phyloP scores from a whole-genome alignment of 176 grass and related monocot species.

The Oryza officinalis region DNA sequence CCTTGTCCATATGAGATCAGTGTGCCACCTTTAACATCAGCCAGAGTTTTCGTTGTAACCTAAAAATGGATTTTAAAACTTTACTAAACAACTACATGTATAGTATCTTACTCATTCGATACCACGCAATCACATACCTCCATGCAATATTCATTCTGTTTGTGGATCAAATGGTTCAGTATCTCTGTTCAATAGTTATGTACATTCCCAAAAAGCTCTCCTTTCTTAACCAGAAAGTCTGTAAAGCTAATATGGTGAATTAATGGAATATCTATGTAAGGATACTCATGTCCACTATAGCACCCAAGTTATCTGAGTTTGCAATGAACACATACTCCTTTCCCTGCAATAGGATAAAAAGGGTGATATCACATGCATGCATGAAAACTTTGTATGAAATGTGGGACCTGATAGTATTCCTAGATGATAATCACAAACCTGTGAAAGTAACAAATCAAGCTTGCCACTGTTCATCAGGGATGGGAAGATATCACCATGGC shows the following conservation, averaged over 20 bases:
- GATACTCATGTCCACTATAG: conserved; percentile 92
- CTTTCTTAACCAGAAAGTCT: conserved; percentile 7
- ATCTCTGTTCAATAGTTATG: conserved; percentile 79
- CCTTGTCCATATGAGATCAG: conserved; percentile 87
- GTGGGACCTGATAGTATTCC: not conserved
- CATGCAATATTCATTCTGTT: conserved; percentile 93
- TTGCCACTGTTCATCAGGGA: conserved; percentile 87
- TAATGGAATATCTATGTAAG: conserved; percentile 36
- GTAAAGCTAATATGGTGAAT: conserved; percentile 11
- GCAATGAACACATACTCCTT: conserved; percentile 96
- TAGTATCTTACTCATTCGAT: conserved; percentile 1
- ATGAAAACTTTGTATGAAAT: conserved; percentile 7
- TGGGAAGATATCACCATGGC: conserved; percentile 96
- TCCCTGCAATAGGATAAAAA: conserved; percentile 49
- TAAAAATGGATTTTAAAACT: conserved; percentile 38
- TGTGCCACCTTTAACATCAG: conserved; percentile 97
- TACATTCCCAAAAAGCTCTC: conserved; percentile 4
- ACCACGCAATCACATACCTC: conserved; percentile 57
- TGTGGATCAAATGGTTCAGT: conserved; percentile 80
- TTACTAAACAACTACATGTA: not conserved
- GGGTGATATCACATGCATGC: not conserved
- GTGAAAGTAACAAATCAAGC: conserved; percentile 80
- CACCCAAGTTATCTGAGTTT: conserved; percentile 96
- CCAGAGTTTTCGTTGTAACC: conserved; percentile 94
- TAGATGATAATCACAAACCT: conserved; percentile 44